These are phyloP conservation scores for Podaxis mareebaensis DNA, from an alignment of 768 basidiomycete species.

Conservation along the genomic window DNA sequence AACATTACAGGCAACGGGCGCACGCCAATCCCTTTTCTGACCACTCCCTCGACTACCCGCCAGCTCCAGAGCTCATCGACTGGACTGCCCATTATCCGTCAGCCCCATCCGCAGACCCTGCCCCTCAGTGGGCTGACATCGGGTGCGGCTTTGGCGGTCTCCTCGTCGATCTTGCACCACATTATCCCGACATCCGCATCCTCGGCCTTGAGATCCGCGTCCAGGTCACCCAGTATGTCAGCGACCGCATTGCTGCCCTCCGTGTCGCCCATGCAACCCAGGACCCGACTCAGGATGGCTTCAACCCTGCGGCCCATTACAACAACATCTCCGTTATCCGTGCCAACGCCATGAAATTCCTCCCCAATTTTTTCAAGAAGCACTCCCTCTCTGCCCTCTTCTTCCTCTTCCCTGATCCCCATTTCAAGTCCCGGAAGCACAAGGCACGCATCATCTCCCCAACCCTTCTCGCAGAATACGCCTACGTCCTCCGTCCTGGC, in stretches of 20 bases:
- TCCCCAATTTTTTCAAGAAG: constrained; percentile 93
- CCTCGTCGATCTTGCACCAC: constrained; percentile 82
- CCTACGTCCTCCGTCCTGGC: constrained; percentile 89
- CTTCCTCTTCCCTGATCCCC: constrained; percentile 98
- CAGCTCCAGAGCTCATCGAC: constrained; percentile 72
- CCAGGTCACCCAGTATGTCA: constrained; percentile 94
- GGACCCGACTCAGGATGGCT: constrained; percentile 20
- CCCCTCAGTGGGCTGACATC: constrained; percentile 81
- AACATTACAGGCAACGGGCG: constrained; percentile 80
- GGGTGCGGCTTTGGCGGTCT: constrained; percentile 98
- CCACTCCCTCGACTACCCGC: constrained; percentile 85
- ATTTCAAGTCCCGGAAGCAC: constrained; percentile 97
- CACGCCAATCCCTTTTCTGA: constrained; percentile 89
- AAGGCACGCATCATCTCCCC: constrained; percentile 98
- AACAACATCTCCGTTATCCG: constrained; percentile 93
- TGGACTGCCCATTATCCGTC: constrained; percentile 82
- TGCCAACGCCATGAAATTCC: constrained; percentile 98
- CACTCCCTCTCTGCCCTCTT: constrained; percentile 91
- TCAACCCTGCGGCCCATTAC: constrained; percentile 43
- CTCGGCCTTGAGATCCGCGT: constrained; percentile 97
- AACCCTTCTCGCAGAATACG: constrained; percentile 96
- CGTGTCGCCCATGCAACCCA: constrained; percentile 57
- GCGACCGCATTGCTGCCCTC: constrained; percentile 91
- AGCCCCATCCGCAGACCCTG: neutral
- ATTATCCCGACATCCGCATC: constrained; percentile 91